Base-by-base conservation (phyloP, 768 basidiomycete species). In the Mycena rebaudengoi region DNA sequence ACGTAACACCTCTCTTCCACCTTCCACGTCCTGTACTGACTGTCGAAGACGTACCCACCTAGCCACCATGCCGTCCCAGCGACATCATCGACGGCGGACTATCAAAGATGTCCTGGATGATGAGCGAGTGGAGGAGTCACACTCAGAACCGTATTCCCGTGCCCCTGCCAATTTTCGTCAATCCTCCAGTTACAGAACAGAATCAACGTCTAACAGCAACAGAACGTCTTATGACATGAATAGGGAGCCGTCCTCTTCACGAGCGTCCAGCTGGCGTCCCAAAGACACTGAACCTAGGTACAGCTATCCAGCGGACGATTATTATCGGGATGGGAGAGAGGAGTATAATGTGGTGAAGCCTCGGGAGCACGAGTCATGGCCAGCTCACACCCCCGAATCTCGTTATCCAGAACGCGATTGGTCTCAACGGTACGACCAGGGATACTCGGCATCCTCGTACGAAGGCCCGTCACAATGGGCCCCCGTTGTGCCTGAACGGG, bases 231-330 rank as follows among this genome's bases (percentile, higher is more conserved):
- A 83, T 70, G 82, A 81, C 64, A 74, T 77, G 65, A 84, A 73
- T 71, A 82, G 86, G 70, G 76, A 80, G 12, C 78, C 84, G 54
- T 78, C 85, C 18, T 85, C 87, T 67, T 83, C 85, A 70, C 86
- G 80, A 69, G 83, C 83, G 39, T 78, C 83, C 62, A 83, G 82
- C 67, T 88, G 88, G 86, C 82, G 82, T 60, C 77, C 79, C 60
- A 74, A 76, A 59, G 83, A 85, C 62, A 69, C 76, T 69, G 70
- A 77, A 65, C 71, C 76, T 70, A 64, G 73, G 21, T 78, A 78
- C 68, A 46, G 67, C 75, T 75, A 84, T 68, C 41, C n/a, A 10
- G n/a, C 26, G 7, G 87, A 88, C 65, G 73, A 73, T n/a, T 86
- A 87, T 72, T 78, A 80, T 75, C 85, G 83, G 53, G 73, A 77